Percentiles rank a stretch among this genome's conserved stretches.
These are phyloP conservation scores for Neonectria sp. DNA, from an alignment of 2,329 filamentous ascomycete species.

Conservation along the genomic window DNA sequence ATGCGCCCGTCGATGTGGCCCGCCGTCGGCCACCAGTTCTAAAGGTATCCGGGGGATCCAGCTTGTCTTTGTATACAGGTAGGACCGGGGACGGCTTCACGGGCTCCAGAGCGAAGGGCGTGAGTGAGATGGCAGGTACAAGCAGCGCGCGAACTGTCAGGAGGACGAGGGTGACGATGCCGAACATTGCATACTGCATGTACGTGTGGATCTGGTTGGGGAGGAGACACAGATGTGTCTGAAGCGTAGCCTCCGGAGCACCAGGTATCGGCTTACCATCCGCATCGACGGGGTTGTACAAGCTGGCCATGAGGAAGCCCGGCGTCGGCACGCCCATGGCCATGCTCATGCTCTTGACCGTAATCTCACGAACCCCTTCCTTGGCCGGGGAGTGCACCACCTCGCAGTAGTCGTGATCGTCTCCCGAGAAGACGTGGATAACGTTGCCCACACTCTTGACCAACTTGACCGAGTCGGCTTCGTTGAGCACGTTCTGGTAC, in stretches of 20 bases:
- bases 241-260: conserved; percentile 72
- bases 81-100: conserved; percentile 47
- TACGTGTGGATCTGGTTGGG: conserved; percentile 91
- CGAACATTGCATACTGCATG: conserved; percentile 80
- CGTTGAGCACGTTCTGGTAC: conserved; percentile 93
- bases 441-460: conserved; percentile 86
- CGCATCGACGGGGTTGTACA: conserved; percentile 91
- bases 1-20: conserved; percentile 44
- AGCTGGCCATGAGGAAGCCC: conserved; percentile 88
- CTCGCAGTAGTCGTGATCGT: conserved; percentile 99
- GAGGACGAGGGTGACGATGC: conserved; percentile 66
- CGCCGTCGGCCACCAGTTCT: conserved; percentile 23
- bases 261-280: conserved; percentile 64
- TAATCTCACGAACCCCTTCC: conserved; percentile 83
- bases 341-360: conserved; percentile 95
- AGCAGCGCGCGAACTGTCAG: conserved; percentile 70
- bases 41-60: conserved; percentile 57
- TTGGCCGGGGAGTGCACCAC: conserved; percentile 82
- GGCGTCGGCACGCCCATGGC: conserved; percentile 94
- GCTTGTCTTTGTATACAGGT: conserved; percentile 69
- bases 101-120: conserved; percentile 67
- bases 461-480: conserved; percentile 81
- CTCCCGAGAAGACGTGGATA: conserved; percentile 90
- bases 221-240: conserved; percentile 91
- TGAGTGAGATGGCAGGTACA: conserved; percentile 68